These are phyloP conservation scores for Zoysia matrella DNA, from an alignment of 202 grass and related monocot genomes.

Conservation along the genomic window DNA sequence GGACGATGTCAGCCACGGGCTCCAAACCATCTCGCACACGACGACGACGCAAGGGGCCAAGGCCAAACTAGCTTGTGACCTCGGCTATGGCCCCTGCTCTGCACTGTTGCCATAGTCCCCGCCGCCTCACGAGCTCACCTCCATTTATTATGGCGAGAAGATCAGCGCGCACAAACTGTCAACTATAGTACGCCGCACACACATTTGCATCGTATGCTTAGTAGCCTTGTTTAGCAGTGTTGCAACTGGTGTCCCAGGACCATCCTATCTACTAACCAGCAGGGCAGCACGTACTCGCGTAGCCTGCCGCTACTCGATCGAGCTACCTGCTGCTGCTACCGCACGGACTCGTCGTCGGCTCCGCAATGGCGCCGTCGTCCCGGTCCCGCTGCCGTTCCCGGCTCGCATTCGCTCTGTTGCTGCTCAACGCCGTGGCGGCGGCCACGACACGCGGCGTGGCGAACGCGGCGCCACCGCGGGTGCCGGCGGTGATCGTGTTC, in stretches of 20 bases:
- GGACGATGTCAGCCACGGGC: neutral
- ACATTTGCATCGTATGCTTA: neutral
- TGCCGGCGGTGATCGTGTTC: slow-evolving; percentile 44
- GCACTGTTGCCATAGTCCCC: neutral
- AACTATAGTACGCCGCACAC: neutral
- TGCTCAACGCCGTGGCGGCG: too few species aligned
- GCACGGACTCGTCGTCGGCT: neutral
- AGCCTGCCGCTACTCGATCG: neutral
- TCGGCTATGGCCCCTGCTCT: neutral
- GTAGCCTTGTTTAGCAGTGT: neutral
- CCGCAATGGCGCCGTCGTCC: neutral
- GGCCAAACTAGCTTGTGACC: neutral
- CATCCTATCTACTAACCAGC: neutral
- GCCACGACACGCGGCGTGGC: neutral
- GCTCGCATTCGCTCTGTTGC: neutral
- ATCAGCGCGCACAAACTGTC: neutral
- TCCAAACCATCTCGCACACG: neutral
- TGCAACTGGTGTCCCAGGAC: neutral
- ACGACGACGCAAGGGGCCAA: neutral
- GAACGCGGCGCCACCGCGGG: neutral
- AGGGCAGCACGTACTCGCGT: neutral
- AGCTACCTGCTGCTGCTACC: neutral
- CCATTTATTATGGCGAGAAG: slow-evolving; percentile 19
- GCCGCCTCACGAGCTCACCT: neutral
- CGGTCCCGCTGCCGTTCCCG: neutral